phyloP scores from a whole-genome alignment of 192 early-diverging fungal genomes.

The Umbelopsis ramanniana region DNA sequence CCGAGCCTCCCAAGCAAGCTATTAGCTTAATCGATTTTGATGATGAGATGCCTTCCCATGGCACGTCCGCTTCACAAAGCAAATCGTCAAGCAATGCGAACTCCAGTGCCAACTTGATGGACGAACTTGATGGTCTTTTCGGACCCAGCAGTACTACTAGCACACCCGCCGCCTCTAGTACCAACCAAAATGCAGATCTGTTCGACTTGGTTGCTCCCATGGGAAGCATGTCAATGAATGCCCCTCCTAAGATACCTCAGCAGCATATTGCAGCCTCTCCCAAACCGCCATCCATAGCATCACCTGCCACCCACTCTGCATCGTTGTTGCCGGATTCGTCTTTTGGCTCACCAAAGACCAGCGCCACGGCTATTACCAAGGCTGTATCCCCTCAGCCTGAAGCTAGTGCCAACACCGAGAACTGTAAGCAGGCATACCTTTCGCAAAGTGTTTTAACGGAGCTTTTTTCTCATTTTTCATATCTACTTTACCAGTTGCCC shows the following conservation, averaged over 20 bases:
- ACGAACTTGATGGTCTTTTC: constrained; percentile 33
- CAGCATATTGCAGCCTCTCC: neutral
- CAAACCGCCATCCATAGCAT: neutral
- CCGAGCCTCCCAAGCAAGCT: constrained; percentile 35
- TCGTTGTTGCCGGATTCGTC: constrained; percentile 4
- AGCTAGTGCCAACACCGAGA: neutral
- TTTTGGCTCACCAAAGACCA: constrained; percentile 16
- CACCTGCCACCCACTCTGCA: neutral
- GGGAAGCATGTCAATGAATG: constrained; percentile 5
- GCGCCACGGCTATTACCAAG: neutral
- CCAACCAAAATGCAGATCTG: constrained; percentile 17
- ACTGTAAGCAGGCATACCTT: neutral
- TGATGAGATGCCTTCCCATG: constrained; percentile 33
- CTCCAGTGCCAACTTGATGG: constrained; percentile 28
- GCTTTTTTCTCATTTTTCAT: neutral
- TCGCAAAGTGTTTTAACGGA: neutral
- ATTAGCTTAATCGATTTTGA: constrained; percentile 54
- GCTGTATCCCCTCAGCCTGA: neutral
- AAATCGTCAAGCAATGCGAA: constrained; percentile 17
- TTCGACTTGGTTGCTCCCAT: constrained; percentile 27
- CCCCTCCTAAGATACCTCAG: neutral
- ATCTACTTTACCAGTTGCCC: neutral
- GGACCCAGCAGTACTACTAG: constrained; percentile 6
- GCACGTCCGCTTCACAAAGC: neutral
- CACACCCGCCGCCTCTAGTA: neutral